Base-by-base conservation (phyloP, 176 grass and related monocot genomes). In the Rhynchospora tenuis region DNA sequence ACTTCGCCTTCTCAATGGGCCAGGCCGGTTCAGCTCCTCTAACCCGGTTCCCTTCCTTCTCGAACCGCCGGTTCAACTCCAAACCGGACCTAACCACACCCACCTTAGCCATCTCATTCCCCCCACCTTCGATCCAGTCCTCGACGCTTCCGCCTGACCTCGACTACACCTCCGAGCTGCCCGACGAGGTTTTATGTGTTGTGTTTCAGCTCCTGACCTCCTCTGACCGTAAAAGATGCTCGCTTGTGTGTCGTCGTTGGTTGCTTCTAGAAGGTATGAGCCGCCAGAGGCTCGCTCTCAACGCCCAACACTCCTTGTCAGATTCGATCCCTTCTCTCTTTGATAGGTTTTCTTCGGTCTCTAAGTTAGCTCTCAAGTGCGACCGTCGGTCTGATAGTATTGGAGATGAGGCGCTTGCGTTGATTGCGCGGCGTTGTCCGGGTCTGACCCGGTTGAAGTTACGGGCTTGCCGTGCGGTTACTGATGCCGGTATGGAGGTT, bases 161-260 rank as follows among this genome's bases (percentile, higher is more conserved):
- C 47, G 96, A 99, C 84, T 68, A 91, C 89, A 99, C 93, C 61
- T 73, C 88, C 70, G 93, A 95, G 86, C 93, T 99, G 1, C 97
- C 97, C 19, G 91, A 99, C 83, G 91, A 99, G 78, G 88, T 93
- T 80, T 86, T 99, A 15, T 83, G 86, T 33, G 61, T 99, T 69
- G 81, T 99, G 60, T 93, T 99, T 76, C 85, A 86, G 3, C 88
- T 86, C 38, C 93, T 99, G 54, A 45, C 79, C 10, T 69, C 93
- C 4, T 9, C 77, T 56, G 97, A 93, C 60, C 91, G 97, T 74
- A 95, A 85, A 64, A 78, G 86, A 16, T 95, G 92, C 89, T 91
- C 95, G 68, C 86, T 95, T 19, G 85, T 87, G 52, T 98, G 92
- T 81, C 29, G 58, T 1, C 86, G 95, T 0, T 98, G 95, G 92